Evolutionary conservation across 768 basidiomycete genomes (phyloP).

Genomic region (Coprinopsis cinerea): DNA sequence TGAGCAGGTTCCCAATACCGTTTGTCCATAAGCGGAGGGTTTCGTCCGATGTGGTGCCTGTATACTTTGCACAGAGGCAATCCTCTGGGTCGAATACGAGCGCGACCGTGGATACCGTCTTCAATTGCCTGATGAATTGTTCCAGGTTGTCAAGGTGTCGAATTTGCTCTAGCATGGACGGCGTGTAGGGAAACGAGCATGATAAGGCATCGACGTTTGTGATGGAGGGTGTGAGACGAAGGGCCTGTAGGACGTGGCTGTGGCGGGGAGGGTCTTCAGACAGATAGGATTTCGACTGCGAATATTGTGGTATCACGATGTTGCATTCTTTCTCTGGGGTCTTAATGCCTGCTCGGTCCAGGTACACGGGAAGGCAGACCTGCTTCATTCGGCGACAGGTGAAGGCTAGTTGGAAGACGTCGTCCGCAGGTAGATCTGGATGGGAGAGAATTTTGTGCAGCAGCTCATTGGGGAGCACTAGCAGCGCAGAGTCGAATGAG

Average conservation of each 20-base stretch:
- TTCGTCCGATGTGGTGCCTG: not conserved
- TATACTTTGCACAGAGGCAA: not conserved
- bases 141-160: not conserved
- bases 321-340: not conserved
- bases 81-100: not conserved
- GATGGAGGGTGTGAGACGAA: not conserved
- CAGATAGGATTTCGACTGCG: no score
- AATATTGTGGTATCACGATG: not conserved
- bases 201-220: not conserved
- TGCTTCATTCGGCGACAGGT: not conserved
- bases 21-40: not conserved
- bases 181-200: not conserved
- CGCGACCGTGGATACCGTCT: not conserved
- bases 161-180: no score
- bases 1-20: not conserved
- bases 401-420: not conserved
- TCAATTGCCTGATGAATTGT: not conserved
- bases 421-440: not conserved
- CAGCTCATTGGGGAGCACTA: not conserved
- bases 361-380: not conserved
- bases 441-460: not conserved
- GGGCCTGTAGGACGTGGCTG: no score
- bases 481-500: no score
- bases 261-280: no score
- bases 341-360: not conserved